Evolutionary conservation across 805 yeast species (phyloP), one percentile per base, ranked within the genome.

Genomic region (Wickerhamiella vanderwaltii): DNA sequence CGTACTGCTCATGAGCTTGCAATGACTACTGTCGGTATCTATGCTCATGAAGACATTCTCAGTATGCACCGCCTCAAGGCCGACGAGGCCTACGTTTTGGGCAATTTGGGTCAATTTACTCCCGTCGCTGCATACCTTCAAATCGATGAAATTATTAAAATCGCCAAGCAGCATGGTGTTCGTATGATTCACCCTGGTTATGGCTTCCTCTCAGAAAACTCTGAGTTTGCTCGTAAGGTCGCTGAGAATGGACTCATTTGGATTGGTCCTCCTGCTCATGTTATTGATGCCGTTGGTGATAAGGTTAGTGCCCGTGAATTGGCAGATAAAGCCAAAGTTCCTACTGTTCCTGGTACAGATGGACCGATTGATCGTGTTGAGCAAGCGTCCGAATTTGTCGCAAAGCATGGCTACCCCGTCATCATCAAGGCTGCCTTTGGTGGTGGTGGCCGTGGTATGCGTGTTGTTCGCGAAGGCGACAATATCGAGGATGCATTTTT

Each of bases 361-460:
- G 98, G 97, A 30, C 97, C 98, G 48, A 86, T 91, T 59, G 87
- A 78, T 45, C 56, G 71, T 20, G 78, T 78, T 18, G 78, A 70
- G 44, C 85, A 88, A 55, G 97, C 97, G 25, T 55, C 65, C 49
- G 77, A 61, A 6, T 88, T 88, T 58, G 96, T 87, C 28, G 73
- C 66, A 34, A 58, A 85, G 64, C 72, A 88, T 62, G 98, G 98
- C 24, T 87, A 62, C 66, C 98, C 98, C 6, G 97, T 91, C 37
- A 88, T 88, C 64, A 86, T 88, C 66, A 88, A 88, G 66, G 98
- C 98, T 35, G 98, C 98, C 29, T 91, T 82, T 58, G 98, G 98
- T 62, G 98, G 98, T 67, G 98, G 98, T 71, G 98, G 98, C 59
- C 78, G 97, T 67, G 98, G 98, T 73, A 91, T 88, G 97, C 79